Base-by-base conservation (phyloP, 306 rosid species). In the Mucuna pruriens region DNA sequence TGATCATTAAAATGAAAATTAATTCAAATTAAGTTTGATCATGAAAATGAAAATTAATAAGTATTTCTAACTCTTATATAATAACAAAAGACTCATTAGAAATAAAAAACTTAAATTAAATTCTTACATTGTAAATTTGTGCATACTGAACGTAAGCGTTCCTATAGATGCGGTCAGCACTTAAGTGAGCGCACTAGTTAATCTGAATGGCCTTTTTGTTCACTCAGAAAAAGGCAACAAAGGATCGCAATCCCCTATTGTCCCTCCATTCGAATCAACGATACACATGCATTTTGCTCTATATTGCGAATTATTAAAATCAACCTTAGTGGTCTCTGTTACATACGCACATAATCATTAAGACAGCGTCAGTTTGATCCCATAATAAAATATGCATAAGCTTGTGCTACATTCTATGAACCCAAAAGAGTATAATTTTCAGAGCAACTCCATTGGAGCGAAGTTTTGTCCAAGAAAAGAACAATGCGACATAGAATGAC, bases 161-260 rank as follows among this genome's bases (percentile, higher is more conserved):
- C 39, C 39, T 13, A 26, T 16, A 31, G 22, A 31, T 29, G 68
- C 16, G 70, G 19, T 69, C 78, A 84, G 84, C 84, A 58, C 84
- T 75, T 44, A 68, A 69, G 87, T 84, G 82, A 84, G 82, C 84
- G 75, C 77, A 68, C 87, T 84, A 45, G 22, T 45, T 45, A 16
- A 34, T 70, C 61, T 64, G 9, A 40, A 45, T 46, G 39, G 31
- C 71, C 76, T 81, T 75, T 73, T 68, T 49, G 38, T 54, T 52
- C 51, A 1, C 44, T 52, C 13, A 3, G 11, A 61, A 72, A 48
- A 51, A 48, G 20, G 25, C 20, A 12, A 7, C 22, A 5, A 23
- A 62, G 65, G 26, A 76, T 48, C 10, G 3, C 51, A 44, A 19
- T 1, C 20, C 23, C 61, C 8, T 22, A 20, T 13, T 20, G 54